Conservation (phyloP, 108 stramenopile species). For the Conticribra guillardii region DNA sequence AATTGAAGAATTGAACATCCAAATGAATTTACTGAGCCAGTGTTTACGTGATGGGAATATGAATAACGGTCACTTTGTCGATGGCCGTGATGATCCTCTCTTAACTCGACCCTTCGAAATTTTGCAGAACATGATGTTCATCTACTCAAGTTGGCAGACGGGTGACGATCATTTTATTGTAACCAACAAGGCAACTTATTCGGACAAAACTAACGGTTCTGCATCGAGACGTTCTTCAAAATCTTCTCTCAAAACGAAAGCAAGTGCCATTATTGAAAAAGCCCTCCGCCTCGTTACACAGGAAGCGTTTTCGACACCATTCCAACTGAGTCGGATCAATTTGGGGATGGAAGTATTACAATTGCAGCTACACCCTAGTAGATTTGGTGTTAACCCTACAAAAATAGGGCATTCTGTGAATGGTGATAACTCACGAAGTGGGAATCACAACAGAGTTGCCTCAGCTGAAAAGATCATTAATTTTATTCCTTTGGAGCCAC, state of each 20-base stretch:
- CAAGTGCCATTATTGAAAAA: constrained; percentile 47
- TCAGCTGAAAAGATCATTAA: not conserved
- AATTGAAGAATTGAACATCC: constrained; percentile 3
- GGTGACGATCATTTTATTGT: not conserved
- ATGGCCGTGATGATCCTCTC: too few relatives aligned
- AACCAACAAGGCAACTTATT: too few relatives aligned
- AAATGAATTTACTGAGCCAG: constrained; percentile 7
- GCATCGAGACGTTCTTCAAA: constrained; percentile 4
- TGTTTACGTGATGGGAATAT: not conserved
- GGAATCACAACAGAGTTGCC: not conserved
- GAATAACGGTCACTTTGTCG: not conserved
- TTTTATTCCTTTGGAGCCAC: constrained; percentile 28
- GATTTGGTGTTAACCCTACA: not conserved
- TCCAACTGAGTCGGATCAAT: constrained; percentile 29
- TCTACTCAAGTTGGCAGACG: constrained; percentile 15
- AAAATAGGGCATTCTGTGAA: not conserved
- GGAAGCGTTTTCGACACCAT: constrained; percentile 56
- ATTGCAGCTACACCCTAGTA: constrained; percentile 47
- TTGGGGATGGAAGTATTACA: constrained; percentile 59
- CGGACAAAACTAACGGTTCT: not conserved
- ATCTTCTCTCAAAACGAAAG: not conserved
- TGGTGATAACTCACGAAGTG: too few relatives aligned
- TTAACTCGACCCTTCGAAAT: not conserved
- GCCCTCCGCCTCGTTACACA: constrained; percentile 50
- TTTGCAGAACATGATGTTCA: constrained; percentile 7